These are phyloP conservation scores for Candida schatavii DNA, from an alignment of 805 yeast genomes.

Conservation along the genomic window DNA sequence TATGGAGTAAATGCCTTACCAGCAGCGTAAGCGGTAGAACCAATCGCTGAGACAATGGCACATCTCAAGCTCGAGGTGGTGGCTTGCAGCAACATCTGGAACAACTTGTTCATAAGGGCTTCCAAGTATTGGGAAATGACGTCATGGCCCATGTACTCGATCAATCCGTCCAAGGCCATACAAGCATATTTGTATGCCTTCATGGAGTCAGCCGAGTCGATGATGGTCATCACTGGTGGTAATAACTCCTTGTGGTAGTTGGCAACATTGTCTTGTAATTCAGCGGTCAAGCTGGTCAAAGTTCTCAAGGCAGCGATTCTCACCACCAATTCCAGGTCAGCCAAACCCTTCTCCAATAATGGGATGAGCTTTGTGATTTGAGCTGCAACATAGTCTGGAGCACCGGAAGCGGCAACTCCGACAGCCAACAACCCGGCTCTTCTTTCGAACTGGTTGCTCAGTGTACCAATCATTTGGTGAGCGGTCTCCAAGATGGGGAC, in stretches of 20 bases:
- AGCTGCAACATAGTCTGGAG: conserved; percentile 85
- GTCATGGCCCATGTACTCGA: conserved; percentile 88
- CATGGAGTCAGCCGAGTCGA: conserved; percentile 80
- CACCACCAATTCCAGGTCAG: conserved; percentile 71
- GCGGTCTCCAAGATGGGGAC: conserved; percentile 70
- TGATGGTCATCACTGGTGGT: conserved; percentile 82
- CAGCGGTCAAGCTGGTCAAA: conserved; percentile 72
- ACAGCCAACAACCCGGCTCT: conserved; percentile 83
- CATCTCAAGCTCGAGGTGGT: conserved; percentile 71
- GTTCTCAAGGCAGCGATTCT: conserved; percentile 84
- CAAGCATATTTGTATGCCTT: conserved; percentile 90
- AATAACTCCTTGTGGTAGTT: conserved; percentile 78
- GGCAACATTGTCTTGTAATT: conserved; percentile 81
- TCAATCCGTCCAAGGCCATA: conserved; percentile 82
- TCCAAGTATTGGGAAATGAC: conserved; percentile 79
- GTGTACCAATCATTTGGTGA: conserved; percentile 49
- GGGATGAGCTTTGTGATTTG: conserved; percentile 75
- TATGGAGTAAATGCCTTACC: conserved; percentile 86
- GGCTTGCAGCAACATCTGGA: conserved; percentile 77
- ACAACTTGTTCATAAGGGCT: conserved; percentile 85
- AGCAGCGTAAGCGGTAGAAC: conserved; percentile 94
- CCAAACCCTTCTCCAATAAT: conserved; percentile 69
- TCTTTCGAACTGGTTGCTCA: conserved; percentile 72
- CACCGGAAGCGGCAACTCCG: conserved; percentile 84
- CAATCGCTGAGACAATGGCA: conserved; percentile 90